Evolutionary conservation across 768 basidiomycete species (phyloP).

Genomic region (Termitomyces sp.): DNA sequence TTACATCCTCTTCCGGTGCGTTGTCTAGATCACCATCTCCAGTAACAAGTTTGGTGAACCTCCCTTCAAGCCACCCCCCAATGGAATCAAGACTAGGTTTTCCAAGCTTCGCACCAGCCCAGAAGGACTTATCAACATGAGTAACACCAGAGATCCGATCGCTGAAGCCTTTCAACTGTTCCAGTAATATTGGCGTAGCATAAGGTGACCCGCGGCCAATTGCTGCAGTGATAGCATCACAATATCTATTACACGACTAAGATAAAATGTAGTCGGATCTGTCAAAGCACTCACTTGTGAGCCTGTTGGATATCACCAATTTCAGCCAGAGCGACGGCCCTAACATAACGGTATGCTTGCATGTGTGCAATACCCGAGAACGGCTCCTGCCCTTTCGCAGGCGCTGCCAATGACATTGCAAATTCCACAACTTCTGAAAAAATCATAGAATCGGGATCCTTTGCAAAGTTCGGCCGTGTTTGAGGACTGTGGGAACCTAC

Average conservation of each 20-base stretch:
- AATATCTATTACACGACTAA: slow-evolving; percentile 56
- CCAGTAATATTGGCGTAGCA: slow-evolving; percentile 58
- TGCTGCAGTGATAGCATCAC: slow-evolving; percentile 77
- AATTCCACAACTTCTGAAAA: slow-evolving; percentile 92
- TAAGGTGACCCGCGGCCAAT: slow-evolving; percentile 60
- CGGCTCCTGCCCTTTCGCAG: slow-evolving; percentile 78
- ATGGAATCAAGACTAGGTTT: slow-evolving; percentile 92
- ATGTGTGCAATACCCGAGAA: slow-evolving; percentile 81
- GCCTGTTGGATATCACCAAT: slow-evolving; percentile 74
- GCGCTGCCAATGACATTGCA: slow-evolving; percentile 69
- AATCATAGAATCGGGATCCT: slow-evolving; percentile 70
- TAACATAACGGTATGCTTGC: slow-evolving; percentile 81
- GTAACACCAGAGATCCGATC: slow-evolving; percentile 74
- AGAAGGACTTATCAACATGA: slow-evolving; percentile 74
- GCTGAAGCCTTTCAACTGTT: slow-evolving; percentile 71
- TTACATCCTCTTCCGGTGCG: slow-evolving; percentile 28
- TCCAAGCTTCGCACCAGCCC: slow-evolving; percentile 81
- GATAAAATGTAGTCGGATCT: neutral
- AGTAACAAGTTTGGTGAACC: slow-evolving; percentile 91
- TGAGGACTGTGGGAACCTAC: slow-evolving; percentile 65
- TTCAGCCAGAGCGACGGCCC: slow-evolving; percentile 74
- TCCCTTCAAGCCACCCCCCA: slow-evolving; percentile 87
- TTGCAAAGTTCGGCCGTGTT: slow-evolving; percentile 42
- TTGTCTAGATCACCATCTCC: slow-evolving; percentile 70
- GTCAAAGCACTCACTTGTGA: slow-evolving; percentile 47